phyloP scores from a whole-genome alignment of 2,329 filamentous ascomycete species.

The Calonectria honghensis region DNA sequence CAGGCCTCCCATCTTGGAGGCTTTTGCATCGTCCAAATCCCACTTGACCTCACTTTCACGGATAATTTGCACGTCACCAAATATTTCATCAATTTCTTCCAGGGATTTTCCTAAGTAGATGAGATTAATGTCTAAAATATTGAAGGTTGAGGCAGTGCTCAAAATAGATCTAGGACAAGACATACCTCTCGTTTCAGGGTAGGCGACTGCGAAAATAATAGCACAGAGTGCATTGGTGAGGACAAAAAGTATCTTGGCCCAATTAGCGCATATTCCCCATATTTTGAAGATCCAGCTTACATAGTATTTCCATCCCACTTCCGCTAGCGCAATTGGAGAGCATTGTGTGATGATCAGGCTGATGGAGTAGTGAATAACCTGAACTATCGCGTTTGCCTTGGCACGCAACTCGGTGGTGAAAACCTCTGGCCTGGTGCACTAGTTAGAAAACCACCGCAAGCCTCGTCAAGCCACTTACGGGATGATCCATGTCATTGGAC shows the following conservation, averaged over 20 bases:
- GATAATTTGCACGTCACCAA: conserved; percentile 60
- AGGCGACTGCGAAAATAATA: conserved; percentile 59
- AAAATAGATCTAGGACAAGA: not conserved
- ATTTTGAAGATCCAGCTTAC: conserved; percentile 42
- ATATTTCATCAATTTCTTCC: conserved; percentile 64
- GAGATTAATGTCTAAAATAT: conserved; percentile 34
- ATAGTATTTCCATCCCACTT: conserved; percentile 65
- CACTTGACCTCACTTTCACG: conserved; percentile 50
- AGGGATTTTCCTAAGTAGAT: conserved; percentile 60
- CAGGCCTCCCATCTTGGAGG: not conserved
- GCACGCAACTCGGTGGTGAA: conserved; percentile 64
- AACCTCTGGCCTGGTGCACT: conserved; percentile 59
- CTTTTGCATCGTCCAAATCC: conserved; percentile 37
- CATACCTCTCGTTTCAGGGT: conserved; percentile 62
- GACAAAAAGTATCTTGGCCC: conserved; percentile 60
- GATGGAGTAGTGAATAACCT: conserved; percentile 64
- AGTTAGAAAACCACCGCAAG: accelerated
- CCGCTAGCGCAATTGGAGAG: conserved; percentile 62
- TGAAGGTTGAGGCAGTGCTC: not conserved
- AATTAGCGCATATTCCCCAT: not conserved
- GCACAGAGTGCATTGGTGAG: conserved; percentile 62
- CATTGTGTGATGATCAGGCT: conserved; percentile 64
- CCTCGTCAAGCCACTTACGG: conserved; percentile 56
- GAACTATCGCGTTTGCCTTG: conserved; percentile 64
- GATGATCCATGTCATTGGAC: conserved; percentile 66